These are phyloP conservation scores for Capsella bursapastoris DNA, from an alignment of 345 rosid species.

Conservation along the genomic window DNA sequence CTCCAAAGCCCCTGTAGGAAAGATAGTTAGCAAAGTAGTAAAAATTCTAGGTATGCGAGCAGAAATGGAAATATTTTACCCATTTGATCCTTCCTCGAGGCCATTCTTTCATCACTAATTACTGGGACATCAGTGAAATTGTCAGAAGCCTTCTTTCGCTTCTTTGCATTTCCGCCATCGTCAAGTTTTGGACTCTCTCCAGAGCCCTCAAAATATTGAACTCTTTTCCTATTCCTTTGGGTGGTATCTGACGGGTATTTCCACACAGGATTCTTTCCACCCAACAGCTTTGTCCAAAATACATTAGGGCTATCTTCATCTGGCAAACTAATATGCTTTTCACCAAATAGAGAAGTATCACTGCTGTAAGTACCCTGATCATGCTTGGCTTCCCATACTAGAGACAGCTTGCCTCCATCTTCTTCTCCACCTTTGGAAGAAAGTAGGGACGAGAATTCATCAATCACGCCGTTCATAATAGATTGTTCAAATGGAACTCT, in stretches of 20 bases:
- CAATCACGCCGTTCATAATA: conserved; percentile 49
- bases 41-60: conserved; percentile 23
- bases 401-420: conserved; percentile 45
- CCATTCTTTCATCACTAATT: conserved; percentile 39
- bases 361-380: conserved; percentile 56
- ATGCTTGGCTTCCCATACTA: conserved; percentile 64
- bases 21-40: conserved; percentile 29
- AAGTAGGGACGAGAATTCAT: conserved; percentile 62
- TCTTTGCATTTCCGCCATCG: conserved; percentile 53
- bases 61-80: conserved; percentile 49
- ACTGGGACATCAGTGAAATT: conserved; percentile 42
- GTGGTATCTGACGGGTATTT: conserved; percentile 59
- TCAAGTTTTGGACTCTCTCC: conserved; percentile 43
- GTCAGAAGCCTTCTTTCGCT: conserved; percentile 55
- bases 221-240: conserved; percentile 75
- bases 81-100: conserved; percentile 43
- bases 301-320: conserved; percentile 62
- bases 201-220: conserved; percentile 44
- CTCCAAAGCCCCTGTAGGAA: conserved; percentile 56
- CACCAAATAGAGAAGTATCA: conserved; percentile 61
- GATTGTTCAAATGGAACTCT: conserved; percentile 44
- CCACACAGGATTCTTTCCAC: conserved; percentile 73
- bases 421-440: conserved; percentile 49
- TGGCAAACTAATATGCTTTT: conserved; percentile 51
- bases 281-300: conserved; percentile 75